Evolutionary conservation across 805 yeast species (phyloP).

Genomic region (Scheffersomyces coipomensis): DNA sequence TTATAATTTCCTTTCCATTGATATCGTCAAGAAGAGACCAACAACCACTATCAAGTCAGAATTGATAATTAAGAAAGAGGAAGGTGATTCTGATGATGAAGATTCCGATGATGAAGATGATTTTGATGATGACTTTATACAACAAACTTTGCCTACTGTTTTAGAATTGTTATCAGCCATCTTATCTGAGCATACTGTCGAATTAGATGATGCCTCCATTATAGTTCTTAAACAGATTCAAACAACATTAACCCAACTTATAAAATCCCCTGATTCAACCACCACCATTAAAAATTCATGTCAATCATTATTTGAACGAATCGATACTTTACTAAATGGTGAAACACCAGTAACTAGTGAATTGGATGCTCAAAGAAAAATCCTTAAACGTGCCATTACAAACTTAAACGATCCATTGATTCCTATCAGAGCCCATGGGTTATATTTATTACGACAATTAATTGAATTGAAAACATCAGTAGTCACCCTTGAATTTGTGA

Average conservation of each 20-base stretch:
- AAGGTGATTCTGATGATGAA: conserved; percentile 18
- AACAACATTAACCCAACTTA: conserved; percentile 9
- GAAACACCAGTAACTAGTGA: conserved; percentile 17
- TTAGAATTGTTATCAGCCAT: conserved; percentile 37
- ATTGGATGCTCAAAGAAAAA: conserved; percentile 33
- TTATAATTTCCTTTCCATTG: conserved; percentile 17
- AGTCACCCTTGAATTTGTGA: conserved; percentile 50
- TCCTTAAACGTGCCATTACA: conserved; percentile 58
- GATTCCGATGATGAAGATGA: conserved; percentile 30
- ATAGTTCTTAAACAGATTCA: conserved; percentile 26
- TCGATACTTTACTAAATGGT: conserved; percentile 25
- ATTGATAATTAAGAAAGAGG: conserved; percentile 3
- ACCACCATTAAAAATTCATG: conserved; percentile 12
- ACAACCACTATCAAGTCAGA: background rate
- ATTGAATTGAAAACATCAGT: conserved; percentile 50
- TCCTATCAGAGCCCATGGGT: conserved; percentile 86
- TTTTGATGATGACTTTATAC: conserved; percentile 12
- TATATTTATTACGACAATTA: conserved; percentile 59
- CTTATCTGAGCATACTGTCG: conserved; percentile 26
- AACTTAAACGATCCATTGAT: conserved; percentile 74
- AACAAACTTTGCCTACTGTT: conserved; percentile 23
- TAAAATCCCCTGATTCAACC: conserved; percentile 5
- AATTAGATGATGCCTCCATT: conserved; percentile 27
- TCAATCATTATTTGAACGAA: conserved; percentile 27
- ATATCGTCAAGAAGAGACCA: background rate